A percentile compares a stretch with the other conserved stretches of the same genome.
Conservation (phyloP, 495 filamentous ascomycete genomes). For the Hypoxylon fuscum region DNA sequence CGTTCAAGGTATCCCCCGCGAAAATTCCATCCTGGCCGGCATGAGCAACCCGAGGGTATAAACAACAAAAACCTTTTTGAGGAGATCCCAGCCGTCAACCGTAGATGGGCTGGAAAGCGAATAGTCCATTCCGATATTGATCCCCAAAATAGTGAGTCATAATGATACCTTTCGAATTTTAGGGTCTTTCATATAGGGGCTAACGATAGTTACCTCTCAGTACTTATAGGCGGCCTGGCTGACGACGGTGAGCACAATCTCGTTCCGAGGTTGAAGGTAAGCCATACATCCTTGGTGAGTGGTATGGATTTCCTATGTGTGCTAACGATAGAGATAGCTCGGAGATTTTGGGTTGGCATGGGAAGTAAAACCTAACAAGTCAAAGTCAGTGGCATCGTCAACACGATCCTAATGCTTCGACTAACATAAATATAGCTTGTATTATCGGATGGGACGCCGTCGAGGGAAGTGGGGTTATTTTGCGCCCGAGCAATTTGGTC, state of each 20-base stretch:
- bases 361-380: slow-evolving; percentile 14
- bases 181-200: not conserved
- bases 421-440: not conserved
- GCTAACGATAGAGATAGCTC: slow-evolving; percentile 20
- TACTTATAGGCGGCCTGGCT: slow-evolving; percentile 23
- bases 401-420: not conserved
- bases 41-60: slow-evolving; percentile 5
- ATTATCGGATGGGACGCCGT: slow-evolving; percentile 3
- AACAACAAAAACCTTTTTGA: slow-evolving; percentile 24
- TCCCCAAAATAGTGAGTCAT: slow-evolving; percentile 28
- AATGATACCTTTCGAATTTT: not conserved
- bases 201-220: slow-evolving; percentile 7
- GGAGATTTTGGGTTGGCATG: slow-evolving; percentile 26
- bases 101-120: slow-evolving; percentile 17
- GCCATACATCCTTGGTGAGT: not conserved
- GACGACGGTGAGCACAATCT: slow-evolving; percentile 19
- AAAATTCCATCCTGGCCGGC: slow-evolving; percentile 31
- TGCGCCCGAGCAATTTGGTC: slow-evolving; percentile 39
- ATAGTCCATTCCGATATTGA: slow-evolving; percentile 39
- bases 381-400: slow-evolving; percentile 13
- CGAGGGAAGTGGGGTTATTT: slow-evolving; percentile 15
- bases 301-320: not conserved
- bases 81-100: slow-evolving; percentile 5
- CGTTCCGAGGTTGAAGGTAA: slow-evolving; percentile 33
- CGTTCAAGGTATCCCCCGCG: slow-evolving; percentile 22